Conservation (phyloP, 441 rosid genomes). For the Melastoma candidum region DNA sequence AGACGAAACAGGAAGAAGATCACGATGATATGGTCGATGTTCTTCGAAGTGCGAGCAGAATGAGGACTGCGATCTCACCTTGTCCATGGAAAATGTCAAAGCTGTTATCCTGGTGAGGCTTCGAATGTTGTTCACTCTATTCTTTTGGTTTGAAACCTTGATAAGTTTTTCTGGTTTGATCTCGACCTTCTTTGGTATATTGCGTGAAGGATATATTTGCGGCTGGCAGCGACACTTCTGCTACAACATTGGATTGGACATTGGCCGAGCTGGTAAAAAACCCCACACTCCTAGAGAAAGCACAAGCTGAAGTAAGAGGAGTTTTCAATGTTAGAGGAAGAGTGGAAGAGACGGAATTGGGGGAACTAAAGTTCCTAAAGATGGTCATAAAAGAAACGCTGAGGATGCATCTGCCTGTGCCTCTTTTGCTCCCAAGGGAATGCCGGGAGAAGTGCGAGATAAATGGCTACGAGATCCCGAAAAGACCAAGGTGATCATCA, state of each 20-base stretch:
- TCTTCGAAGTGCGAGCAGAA: constrained; percentile 9
- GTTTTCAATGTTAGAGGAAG: constrained; percentile 5
- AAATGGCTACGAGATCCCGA: constrained; percentile 16
- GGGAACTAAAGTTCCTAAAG: constrained; percentile 20
- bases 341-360: constrained; percentile 8
- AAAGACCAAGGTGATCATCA: constrained; percentile 20
- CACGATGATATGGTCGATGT: constrained; percentile 21
- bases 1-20: neutral
- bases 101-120: constrained; percentile 18
- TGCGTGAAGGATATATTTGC: constrained; percentile 2
- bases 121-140: too few relatives aligned
- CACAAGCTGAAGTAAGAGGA: constrained; percentile 19
- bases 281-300: constrained; percentile 13
- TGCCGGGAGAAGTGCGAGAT: constrained; percentile 15
- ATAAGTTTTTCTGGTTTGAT: too few relatives aligned
- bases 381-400: constrained; percentile 20
- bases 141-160: too few relatives aligned
- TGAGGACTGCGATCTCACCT: neutral
- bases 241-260: constrained; percentile 18
- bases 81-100: constrained; percentile 19
- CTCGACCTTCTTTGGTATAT: neutral
- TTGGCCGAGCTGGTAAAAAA: constrained; percentile 18
- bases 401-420: constrained; percentile 23
- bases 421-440: constrained; percentile 23
- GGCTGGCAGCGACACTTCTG: constrained; percentile 16